Evolutionary conservation across 78 protist genomes (phyloP).

Genomic region (Dictyostelium purpureum): DNA sequence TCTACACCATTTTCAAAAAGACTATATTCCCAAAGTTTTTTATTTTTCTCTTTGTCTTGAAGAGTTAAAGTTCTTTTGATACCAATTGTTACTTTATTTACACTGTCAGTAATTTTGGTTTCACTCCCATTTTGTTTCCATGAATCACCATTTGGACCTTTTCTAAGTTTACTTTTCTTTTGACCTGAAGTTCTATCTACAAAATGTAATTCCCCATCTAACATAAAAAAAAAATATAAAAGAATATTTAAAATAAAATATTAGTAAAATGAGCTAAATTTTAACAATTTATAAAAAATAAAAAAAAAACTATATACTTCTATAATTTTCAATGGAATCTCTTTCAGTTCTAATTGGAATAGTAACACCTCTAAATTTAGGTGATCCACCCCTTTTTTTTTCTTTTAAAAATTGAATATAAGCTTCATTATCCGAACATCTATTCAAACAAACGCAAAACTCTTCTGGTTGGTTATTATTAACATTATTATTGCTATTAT

Average conservation of each 20-base stretch:
- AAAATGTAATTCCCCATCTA: conserved; percentile 71
- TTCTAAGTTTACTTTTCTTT: conserved; percentile 57
- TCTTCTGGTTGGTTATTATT: neutral
- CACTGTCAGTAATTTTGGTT: conserved; percentile 9
- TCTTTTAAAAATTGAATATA: neutral
- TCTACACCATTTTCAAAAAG: conserved; percentile 22
- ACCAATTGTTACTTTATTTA: conserved; percentile 4
- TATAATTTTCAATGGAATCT: conserved; percentile 2
- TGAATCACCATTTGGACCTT: neutral
- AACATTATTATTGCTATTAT: neutral
- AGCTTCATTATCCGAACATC: conserved; percentile 20
- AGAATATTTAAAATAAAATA: neutral
- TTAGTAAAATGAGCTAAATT: neutral
- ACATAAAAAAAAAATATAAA: neutral
- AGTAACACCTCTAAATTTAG: neutral
- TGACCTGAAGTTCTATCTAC: conserved; percentile 33
- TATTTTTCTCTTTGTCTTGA: conserved; percentile 33
- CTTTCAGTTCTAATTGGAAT: neutral
- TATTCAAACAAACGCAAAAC: neutral
- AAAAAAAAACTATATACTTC: neutral
- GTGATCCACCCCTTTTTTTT: neutral
- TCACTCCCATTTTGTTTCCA: conserved; percentile 79
- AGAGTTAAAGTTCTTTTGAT: conserved; percentile 60
- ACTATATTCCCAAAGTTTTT: conserved; percentile 57
- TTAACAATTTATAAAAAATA: neutral